Percentiles rank a stretch among this genome's conserved stretches.
These are phyloP conservation scores for Iberis pinnata DNA, from an alignment of 345 rosid species.

Conservation along the genomic window DNA sequence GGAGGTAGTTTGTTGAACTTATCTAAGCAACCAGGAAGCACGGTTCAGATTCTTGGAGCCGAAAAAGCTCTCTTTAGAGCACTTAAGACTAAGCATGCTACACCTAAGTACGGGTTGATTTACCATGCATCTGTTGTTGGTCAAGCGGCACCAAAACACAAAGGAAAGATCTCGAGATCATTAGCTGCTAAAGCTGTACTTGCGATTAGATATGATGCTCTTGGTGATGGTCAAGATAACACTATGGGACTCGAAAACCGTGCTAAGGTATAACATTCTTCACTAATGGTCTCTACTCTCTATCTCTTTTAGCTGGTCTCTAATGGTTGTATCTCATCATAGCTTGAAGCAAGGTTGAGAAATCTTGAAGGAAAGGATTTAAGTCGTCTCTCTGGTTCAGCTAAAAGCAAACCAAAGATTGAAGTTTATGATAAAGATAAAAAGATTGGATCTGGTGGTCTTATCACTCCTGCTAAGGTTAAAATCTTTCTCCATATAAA, in stretches of 20 bases:
- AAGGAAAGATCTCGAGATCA: conserved; percentile 84
- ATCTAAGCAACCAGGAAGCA: conserved; percentile 91
- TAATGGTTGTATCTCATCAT: neutral
- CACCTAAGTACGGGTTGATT: conserved; percentile 82
- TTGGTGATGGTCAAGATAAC: conserved; percentile 73
- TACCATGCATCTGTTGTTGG: conserved; percentile 91
- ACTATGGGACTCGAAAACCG: conserved; percentile 79
- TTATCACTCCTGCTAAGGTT: conserved; percentile 84
- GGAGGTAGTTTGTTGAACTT: conserved; percentile 92
- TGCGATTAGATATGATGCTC: conserved; percentile 81
- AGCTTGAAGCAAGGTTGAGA: conserved; percentile 85
- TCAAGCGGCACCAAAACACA: conserved; percentile 77
- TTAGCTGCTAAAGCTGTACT: conserved; percentile 77
- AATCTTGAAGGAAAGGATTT: conserved; percentile 71
- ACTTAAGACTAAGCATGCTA: conserved; percentile 81
- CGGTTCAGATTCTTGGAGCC: conserved; percentile 89
- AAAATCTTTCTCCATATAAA: neutral
- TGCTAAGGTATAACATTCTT: conserved; percentile 44
- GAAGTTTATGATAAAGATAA: conserved; percentile 78
- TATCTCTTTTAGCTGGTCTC: too few species aligned
- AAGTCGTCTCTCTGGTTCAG: conserved; percentile 73
- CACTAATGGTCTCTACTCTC: too few species aligned
- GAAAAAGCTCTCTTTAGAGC: conserved; percentile 94
- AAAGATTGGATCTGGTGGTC: conserved; percentile 58
- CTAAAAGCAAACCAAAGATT: conserved; percentile 84